Evolutionary conservation across 495 filamentous ascomycete species (phyloP), one percentile per base, ranked within the genome.

Genomic region (Umbilicaria muhlenbergii): DNA sequence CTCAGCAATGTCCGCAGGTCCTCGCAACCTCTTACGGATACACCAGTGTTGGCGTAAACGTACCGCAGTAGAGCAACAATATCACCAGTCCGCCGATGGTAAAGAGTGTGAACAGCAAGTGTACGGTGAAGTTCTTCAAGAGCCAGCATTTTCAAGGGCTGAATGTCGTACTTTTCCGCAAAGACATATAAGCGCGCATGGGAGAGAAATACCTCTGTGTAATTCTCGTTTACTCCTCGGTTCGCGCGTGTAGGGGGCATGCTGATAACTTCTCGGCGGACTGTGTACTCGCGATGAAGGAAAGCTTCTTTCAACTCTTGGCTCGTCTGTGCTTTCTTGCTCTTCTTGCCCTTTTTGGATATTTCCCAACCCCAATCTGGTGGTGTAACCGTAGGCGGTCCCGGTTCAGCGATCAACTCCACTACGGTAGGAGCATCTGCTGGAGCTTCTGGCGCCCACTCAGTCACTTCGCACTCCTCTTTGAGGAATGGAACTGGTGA

Each of bases 111-210:
- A 2, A 44, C 36, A 6, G 28, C 42, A n/a, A 67, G 51, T 10
- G 56, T 64, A 15, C 41, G 14, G 13, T 57, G 43, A 11, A 68
- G 42, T 42, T 68, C 63, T 14, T 46, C 41, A 5, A 63, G 53
- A 4, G 61, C 53, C 11, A 68, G 47, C 2, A 40, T 36, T 16
- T 55, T 47, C 32, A 69, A 51, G 3, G 48, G n/a, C 10, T 58
- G 44, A 8, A 66, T 61, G 8, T 51, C 43, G 42, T 65, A 64
- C 36, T 54, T 61, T 37, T 66, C 57, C 12, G 60, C 61, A 18
- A 67, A 47, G 6, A 61, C 45, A 40, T 67, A 68, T n/a, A 69
- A 51, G n/a, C 41, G 35, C 5, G 55, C 59, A 43, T 67, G 62
- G 34, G 50, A 51, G 1, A 66, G 51, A 41, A 68, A 59, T 1